Evolutionary conservation across 2,329 filamentous ascomycete species (phyloP).

Genomic region (Magnaporthiopsis poae): DNA sequence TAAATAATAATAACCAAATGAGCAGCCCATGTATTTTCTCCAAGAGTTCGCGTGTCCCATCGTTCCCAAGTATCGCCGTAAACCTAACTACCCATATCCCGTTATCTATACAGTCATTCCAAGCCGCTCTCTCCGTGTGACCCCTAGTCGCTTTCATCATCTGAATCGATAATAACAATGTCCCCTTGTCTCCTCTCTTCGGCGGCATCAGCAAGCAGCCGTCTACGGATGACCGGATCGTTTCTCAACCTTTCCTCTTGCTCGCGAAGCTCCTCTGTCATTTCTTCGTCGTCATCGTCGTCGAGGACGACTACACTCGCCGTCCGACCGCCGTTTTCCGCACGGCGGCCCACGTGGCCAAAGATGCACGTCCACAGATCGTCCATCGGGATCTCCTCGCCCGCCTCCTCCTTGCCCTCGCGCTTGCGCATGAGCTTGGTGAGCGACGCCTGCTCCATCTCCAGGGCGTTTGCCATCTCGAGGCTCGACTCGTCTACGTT

Average conservation of each 20-base stretch:
- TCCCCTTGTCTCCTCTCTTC: slow-evolving; percentile 19
- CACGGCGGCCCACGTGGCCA: slow-evolving; percentile 36
- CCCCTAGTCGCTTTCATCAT: background rate
- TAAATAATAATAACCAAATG: no score
- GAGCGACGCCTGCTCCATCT: slow-evolving; percentile 65
- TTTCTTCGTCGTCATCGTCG: background rate
- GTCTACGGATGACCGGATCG: slow-evolving; percentile 20
- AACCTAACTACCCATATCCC: no score
- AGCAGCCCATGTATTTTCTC: no score
- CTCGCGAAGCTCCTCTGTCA: background rate
- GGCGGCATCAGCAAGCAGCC: slow-evolving; percentile 37
- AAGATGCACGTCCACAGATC: slow-evolving; percentile 89
- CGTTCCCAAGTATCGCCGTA: no score
- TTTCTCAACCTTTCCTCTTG: slow-evolving; percentile 8
- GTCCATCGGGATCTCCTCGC: slow-evolving; percentile 67
- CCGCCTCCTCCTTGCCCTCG: slow-evolving; percentile 55
- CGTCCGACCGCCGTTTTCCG: background rate
- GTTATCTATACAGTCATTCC: no score
- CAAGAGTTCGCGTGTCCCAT: no score
- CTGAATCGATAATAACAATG: background rate
- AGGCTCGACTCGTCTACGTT: slow-evolving; percentile 32
- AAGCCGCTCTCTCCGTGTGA: no score
- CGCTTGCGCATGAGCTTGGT: slow-evolving; percentile 61
- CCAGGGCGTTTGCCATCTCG: slow-evolving; percentile 74
- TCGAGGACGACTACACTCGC: background rate